Conservation (phyloP, 2,329 filamentous ascomycete species). For the Pseudocercospora pini-densiflorae region DNA sequence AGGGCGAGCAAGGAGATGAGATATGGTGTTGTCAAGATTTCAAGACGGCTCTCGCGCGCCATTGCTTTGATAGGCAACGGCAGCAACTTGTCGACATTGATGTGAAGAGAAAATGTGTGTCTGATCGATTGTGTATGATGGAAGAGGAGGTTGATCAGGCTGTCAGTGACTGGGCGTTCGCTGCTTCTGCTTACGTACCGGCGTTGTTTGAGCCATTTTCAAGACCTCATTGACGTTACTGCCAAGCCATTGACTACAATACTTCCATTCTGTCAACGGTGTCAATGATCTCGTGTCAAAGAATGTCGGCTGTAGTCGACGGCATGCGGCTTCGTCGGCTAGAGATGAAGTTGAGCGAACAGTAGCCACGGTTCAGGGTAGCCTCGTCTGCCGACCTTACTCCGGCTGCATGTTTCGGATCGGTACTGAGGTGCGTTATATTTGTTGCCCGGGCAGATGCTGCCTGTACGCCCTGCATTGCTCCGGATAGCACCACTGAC, state of each 20-base stretch:
- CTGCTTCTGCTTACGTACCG: neutral
- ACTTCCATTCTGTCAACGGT: neutral
- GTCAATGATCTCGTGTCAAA: neutral
- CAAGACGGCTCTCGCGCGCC: neutral
- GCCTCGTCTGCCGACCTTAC: slow-evolving; percentile 3
- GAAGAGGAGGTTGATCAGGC: neutral
- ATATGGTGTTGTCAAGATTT: neutral
- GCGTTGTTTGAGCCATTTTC: neutral
- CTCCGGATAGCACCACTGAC: neutral
- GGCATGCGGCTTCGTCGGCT: neutral
- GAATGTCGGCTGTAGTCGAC: neutral
- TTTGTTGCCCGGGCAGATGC: neutral
- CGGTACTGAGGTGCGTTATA: neutral
- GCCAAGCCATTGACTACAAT: neutral
- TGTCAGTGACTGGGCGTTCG: neutral
- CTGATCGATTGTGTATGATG: neutral
- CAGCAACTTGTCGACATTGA: neutral
- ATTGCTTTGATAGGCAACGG: neutral
- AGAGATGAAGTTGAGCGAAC: neutral
- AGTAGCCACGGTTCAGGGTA: neutral
- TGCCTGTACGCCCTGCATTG: neutral
- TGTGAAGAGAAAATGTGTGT: neutral
- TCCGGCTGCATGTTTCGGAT: neutral
- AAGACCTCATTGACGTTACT: neutral
- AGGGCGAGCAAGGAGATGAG: neutral